phyloP scores from a whole-genome alignment of 768 basidiomycete species.

The Suillus tomentosus region DNA sequence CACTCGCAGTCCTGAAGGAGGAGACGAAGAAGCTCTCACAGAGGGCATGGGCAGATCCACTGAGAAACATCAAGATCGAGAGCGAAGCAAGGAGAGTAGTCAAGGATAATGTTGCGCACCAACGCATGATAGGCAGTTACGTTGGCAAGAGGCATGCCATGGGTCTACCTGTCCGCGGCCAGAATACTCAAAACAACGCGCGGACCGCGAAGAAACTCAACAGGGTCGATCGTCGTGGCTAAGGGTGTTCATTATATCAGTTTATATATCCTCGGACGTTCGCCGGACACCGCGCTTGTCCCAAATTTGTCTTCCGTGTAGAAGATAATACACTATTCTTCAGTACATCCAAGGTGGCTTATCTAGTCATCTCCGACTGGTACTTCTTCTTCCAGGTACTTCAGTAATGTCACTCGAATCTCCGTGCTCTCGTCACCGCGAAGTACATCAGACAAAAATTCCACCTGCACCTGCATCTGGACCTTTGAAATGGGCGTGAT shows the following conservation, averaged over 20 bases:
- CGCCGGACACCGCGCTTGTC: not conserved
- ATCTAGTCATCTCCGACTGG: constrained; percentile 87
- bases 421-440: constrained; percentile 95
- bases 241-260: constrained; percentile 20
- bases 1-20: constrained; percentile 31
- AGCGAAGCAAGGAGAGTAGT: constrained; percentile 80
- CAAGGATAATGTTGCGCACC: constrained; percentile 90
- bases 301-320: not conserved
- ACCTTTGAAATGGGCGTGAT: constrained; percentile 52
- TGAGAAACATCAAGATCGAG: constrained; percentile 82
- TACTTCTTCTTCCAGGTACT: constrained; percentile 95
- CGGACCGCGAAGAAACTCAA: constrained; percentile 91
- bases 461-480: constrained; percentile 91
- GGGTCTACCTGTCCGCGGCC: constrained; percentile 91
- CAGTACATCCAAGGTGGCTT: constrained; percentile 15
- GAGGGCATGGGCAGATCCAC: constrained; percentile 53
- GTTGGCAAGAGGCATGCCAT: constrained; percentile 92
- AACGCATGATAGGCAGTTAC: constrained; percentile 92
- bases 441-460: constrained; percentile 87
- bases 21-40: constrained; percentile 34
- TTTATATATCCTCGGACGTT: constrained; percentile 14
- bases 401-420: constrained; percentile 85
- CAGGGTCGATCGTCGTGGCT: constrained; percentile 65
- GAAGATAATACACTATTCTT: constrained; percentile 5
- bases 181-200: constrained; percentile 89